Conservation (phyloP, 345 rosid genomes). For the Triadica sebifera region DNA sequence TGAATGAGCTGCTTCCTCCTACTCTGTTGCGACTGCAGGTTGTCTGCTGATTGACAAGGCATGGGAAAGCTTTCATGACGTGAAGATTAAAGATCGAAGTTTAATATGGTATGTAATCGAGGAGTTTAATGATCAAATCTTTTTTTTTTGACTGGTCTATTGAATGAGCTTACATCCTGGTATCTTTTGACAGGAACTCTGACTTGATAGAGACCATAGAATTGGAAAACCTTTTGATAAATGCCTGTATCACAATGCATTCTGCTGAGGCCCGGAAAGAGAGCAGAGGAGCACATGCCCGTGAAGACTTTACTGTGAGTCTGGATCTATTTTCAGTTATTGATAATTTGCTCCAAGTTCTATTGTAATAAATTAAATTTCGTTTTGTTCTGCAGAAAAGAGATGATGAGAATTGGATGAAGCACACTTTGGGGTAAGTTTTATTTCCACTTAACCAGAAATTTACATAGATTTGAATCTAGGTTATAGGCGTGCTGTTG, state of each 20-base stretch:
- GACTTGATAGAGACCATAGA: constrained; percentile 93
- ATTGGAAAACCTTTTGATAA: constrained; percentile 93
- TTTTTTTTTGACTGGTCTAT: neutral
- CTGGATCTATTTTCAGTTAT: neutral
- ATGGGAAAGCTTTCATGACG: constrained; percentile 86
- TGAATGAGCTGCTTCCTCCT: neutral
- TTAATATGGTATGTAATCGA: constrained; percentile 65
- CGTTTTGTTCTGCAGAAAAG: constrained; percentile 67
- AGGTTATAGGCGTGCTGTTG: neutral
- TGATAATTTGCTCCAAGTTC: neutral
- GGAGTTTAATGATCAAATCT: constrained; percentile 9
- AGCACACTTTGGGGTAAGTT: constrained; percentile 88
- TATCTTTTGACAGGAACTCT: constrained; percentile 65
- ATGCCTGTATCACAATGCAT: constrained; percentile 95
- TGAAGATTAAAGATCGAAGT: constrained; percentile 76
- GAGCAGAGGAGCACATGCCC: constrained; percentile 99
- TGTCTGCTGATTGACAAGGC: constrained; percentile 82
- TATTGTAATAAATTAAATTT: constrained; percentile 11
- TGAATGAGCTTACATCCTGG: constrained; percentile 15
- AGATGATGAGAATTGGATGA: constrained; percentile 95
- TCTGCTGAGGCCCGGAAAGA: constrained; percentile 99
- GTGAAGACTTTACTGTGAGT: constrained; percentile 94
- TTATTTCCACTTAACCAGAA: neutral
- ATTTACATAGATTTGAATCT: neutral
- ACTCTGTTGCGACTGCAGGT: constrained; percentile 44